A percentile compares a stretch with the other conserved stretches of the same genome.
Conservation (phyloP, 306 rosid species). For the Heteromeles arbutifolia region DNA sequence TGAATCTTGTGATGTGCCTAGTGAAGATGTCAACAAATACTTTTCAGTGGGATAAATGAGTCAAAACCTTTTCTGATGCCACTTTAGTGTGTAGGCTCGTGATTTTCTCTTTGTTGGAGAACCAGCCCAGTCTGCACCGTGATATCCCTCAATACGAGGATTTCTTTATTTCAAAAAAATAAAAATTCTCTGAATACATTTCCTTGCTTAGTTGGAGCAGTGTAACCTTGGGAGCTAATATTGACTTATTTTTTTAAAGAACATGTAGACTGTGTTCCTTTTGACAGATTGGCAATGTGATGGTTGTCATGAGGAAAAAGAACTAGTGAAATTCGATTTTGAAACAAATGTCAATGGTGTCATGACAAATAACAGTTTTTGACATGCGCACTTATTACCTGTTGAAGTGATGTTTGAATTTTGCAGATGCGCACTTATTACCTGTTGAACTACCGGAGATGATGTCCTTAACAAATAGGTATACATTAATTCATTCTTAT, state of each 20-base stretch:
- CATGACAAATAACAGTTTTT: background rate
- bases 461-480: conserved; percentile 67
- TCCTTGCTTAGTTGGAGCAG: background rate
- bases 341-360: background rate
- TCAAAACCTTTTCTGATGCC: too few species aligned
- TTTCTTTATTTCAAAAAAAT: background rate
- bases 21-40: too few species aligned
- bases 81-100: too few species aligned
- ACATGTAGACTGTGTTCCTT: background rate
- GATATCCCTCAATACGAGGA: too few species aligned
- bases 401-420: background rate
- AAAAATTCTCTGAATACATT: background rate
- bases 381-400: background rate
- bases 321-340: background rate
- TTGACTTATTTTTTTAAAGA: background rate
- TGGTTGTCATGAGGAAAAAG: background rate
- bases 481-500: conserved; percentile 5
- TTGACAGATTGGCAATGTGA: background rate
- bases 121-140: too few species aligned
- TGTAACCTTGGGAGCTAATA: background rate
- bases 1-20: background rate
- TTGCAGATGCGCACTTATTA: conserved; percentile 78
- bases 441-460: conserved; percentile 87
- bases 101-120: too few species aligned
- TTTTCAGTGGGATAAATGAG: too few species aligned